A percentile compares a stretch with the other conserved stretches of the same genome.
Conservation (phyloP, 2,329 filamentous ascomycete species). For the Emmonsiellopsis sp. region DNA sequence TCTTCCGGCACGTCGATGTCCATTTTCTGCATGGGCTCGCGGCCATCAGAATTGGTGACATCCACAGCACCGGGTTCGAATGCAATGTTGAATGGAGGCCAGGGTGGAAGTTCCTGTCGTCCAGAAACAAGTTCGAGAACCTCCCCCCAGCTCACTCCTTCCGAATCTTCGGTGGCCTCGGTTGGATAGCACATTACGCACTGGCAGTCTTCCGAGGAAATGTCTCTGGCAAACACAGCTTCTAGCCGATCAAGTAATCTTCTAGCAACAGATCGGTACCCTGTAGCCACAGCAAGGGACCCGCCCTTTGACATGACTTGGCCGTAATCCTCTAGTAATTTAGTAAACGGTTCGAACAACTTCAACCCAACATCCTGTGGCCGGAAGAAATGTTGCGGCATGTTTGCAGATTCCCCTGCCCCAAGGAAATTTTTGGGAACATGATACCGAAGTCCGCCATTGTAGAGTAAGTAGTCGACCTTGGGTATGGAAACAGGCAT, state of each 20-base stretch:
- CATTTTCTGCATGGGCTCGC: slow-evolving; percentile 62
- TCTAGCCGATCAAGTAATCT: slow-evolving; percentile 82
- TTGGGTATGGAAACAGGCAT: slow-evolving; percentile 60
- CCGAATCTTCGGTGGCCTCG: slow-evolving; percentile 45
- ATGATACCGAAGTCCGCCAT: slow-evolving; percentile 66
- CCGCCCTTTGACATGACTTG: slow-evolving; percentile 73
- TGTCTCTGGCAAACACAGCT: slow-evolving; percentile 86
- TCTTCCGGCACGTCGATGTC: slow-evolving; percentile 93
- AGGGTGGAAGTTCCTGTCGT: slow-evolving; percentile 70
- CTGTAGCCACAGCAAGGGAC: slow-evolving; percentile 87
- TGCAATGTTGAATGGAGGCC: slow-evolving; percentile 77
- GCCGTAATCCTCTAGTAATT: slow-evolving; percentile 76
- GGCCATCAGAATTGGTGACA: slow-evolving; percentile 41
- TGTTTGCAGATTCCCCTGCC: slow-evolving; percentile 43
- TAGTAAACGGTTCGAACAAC: slow-evolving; percentile 74
- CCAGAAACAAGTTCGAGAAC: slow-evolving; percentile 89
- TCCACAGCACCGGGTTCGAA: slow-evolving; percentile 47
- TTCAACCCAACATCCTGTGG: slow-evolving; percentile 59
- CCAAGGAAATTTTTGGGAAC: slow-evolving; percentile 63
- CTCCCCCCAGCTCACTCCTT: slow-evolving; percentile 85
- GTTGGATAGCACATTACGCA: slow-evolving; percentile 74
- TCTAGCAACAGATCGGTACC: slow-evolving; percentile 88
- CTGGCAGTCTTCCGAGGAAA: slow-evolving; percentile 73
- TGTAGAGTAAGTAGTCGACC: slow-evolving; percentile 84
- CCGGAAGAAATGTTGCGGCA: slow-evolving; percentile 50